Conservation (phyloP, 2,329 filamentous ascomycete species). For the Pseudogymnoascus sp. region DNA sequence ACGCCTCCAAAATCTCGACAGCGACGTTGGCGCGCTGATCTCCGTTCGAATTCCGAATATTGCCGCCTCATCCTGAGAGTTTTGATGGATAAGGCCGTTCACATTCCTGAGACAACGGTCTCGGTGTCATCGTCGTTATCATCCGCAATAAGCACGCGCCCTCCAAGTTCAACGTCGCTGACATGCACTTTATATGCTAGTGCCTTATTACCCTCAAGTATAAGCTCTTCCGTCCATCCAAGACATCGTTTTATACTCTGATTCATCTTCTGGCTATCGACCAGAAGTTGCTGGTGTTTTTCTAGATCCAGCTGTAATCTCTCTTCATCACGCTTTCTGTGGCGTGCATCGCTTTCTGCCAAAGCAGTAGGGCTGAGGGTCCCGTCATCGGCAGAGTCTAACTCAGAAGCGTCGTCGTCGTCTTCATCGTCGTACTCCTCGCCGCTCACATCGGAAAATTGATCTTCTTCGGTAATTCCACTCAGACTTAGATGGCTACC, state of each 20-base stretch:
- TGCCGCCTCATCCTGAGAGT: background rate
- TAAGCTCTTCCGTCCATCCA: constrained; percentile 82
- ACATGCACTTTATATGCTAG: constrained; percentile 73
- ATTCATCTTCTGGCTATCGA: constrained; percentile 92
- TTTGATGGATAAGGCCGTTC: background rate
- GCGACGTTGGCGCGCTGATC: constrained; percentile 1
- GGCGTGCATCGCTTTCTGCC: constrained; percentile 39
- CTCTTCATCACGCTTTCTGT: constrained; percentile 71
- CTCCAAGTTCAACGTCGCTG: constrained; percentile 74
- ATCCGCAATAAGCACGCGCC: constrained; percentile 66
- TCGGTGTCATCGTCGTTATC: constrained; percentile 41
- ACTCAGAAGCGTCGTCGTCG: constrained; percentile 45
- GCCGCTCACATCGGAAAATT: constrained; percentile 45
- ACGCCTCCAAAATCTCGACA: background rate
- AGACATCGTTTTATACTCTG: constrained; percentile 86
- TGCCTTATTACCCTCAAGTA: constrained; percentile 80
- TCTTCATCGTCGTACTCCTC: constrained; percentile 38
- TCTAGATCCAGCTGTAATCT: constrained; percentile 76
- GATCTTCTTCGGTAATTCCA: constrained; percentile 12
- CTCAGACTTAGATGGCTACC: constrained; percentile 35
- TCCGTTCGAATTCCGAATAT: constrained; percentile 14
- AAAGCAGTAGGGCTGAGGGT: constrained; percentile 34
- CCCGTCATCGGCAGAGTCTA: constrained; percentile 30
- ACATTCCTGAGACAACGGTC: constrained; percentile 10
- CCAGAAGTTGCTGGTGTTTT: constrained; percentile 80